Conservation (phyloP, 2,329 filamentous ascomycete species). For the Sporothrix inflata region DNA sequence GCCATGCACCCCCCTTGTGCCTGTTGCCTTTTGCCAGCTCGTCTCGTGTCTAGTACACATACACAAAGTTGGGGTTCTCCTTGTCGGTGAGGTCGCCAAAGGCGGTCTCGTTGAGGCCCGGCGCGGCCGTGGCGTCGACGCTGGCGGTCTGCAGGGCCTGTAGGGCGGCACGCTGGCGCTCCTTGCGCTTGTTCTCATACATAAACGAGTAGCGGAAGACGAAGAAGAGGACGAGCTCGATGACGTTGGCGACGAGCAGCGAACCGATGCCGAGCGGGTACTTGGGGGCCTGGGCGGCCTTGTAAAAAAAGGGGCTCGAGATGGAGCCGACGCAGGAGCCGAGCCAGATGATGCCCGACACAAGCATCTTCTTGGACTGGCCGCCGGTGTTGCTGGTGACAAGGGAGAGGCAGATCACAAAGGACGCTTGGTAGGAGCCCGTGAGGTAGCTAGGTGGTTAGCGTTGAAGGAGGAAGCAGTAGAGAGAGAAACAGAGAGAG, state of each 20-base stretch:
- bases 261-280: not conserved
- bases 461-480: not conserved
- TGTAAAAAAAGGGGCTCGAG: slow-evolving; percentile 4
- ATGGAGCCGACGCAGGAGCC: not conserved
- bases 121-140: not conserved
- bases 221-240: not conserved
- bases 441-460: not conserved
- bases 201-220: not conserved
- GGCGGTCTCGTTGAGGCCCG: not conserved
- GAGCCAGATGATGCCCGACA: not conserved
- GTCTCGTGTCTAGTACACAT: not conserved
- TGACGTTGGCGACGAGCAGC: not conserved
- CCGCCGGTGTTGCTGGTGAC: not conserved
- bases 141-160: not conserved
- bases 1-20: too few relatives aligned
- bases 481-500: not conserved
- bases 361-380: not conserved
- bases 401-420: not conserved
- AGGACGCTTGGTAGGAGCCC: not conserved
- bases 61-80: slow-evolving; percentile 6
- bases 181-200: not conserved
- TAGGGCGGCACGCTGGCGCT: not conserved
- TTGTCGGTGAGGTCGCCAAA: not conserved
- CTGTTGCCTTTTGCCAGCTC: too few relatives aligned
- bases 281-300: not conserved